Conservation (phyloP, 2,329 filamentous ascomycete genomes). For the Talaromyces funiculosus region DNA sequence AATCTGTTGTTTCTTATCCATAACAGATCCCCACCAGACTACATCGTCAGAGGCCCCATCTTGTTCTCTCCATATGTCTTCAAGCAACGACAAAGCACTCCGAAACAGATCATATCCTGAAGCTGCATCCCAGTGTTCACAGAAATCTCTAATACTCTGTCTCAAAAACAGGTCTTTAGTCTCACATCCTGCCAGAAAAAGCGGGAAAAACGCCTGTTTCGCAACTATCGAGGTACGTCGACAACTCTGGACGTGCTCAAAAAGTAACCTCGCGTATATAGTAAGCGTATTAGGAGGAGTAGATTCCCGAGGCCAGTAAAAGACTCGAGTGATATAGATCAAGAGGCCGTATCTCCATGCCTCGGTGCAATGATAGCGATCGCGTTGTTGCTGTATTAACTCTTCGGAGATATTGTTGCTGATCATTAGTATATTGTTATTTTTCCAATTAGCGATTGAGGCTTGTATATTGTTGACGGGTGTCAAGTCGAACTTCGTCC, state of each 20-base stretch:
- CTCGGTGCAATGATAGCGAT: constrained; percentile 8
- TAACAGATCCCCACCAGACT: constrained; percentile 3
- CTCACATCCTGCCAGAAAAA: constrained; percentile 8
- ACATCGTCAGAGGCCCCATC: not conserved
- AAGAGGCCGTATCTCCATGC: constrained; percentile 8
- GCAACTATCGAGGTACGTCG: constrained; percentile 4
- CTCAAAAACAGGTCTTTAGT: not conserved
- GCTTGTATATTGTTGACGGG: not conserved
- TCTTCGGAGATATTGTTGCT: not conserved
- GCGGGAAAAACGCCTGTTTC: constrained; percentile 6
- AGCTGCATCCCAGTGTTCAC: not conserved
- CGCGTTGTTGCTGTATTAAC: constrained; percentile 3
- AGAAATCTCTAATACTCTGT: not conserved
- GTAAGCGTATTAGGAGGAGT: not conserved
- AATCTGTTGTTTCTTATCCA: constrained; percentile 1
- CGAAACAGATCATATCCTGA: constrained; percentile 3
- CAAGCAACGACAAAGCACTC: not conserved
- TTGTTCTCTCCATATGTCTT: constrained; percentile 3
- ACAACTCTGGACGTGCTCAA: constrained; percentile 4
- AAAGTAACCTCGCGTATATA: not conserved
- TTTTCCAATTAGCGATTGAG: not conserved
- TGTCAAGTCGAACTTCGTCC: not conserved
- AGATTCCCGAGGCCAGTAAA: not conserved
- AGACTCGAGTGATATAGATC: constrained; percentile 5
- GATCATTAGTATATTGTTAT: not conserved